These are phyloP conservation scores for Ganoderma resinaceum DNA, from an alignment of 1,284 basidiomycete genomes.

Conservation along the genomic window DNA sequence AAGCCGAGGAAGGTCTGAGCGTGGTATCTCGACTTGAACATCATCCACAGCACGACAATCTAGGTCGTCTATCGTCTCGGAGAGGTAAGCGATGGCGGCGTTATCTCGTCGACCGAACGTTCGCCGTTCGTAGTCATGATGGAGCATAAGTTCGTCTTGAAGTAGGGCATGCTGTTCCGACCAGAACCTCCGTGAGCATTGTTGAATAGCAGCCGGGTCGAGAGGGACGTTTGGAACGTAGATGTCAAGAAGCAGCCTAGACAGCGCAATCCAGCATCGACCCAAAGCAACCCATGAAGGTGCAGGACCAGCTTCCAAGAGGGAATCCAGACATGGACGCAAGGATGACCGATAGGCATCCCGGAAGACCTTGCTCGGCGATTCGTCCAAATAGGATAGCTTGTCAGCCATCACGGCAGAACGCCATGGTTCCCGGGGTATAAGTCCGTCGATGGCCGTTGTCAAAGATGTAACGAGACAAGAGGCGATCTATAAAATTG, in stretches of 20 bases:
- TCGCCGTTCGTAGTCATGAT: constrained; percentile 63
- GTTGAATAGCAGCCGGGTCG: constrained; percentile 83
- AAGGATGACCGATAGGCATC: constrained; percentile 23
- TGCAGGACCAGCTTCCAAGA: constrained; percentile 1
- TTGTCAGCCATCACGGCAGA: neutral
- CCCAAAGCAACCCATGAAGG: constrained; percentile 47
- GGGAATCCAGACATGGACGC: constrained; percentile 14
- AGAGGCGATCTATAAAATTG: constrained; percentile 42
- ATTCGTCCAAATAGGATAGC: constrained; percentile 20
- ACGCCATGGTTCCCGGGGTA: neutral
- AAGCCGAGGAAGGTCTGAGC: constrained; percentile 65
- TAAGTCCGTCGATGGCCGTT: constrained; percentile 18
- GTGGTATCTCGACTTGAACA: constrained; percentile 32
- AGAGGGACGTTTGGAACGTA: constrained; percentile 88
- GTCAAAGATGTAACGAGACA: constrained; percentile 43
- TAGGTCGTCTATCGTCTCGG: constrained; percentile 45
- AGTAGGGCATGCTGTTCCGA: constrained; percentile 56
- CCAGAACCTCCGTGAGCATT: constrained; percentile 59
- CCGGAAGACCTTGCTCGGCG: constrained; percentile 19
- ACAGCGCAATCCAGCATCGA: constrained; percentile 71
- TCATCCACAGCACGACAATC: constrained; percentile 21
- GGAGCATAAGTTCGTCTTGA: constrained; percentile 61
- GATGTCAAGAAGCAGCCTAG: constrained; percentile 68
- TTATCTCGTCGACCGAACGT: constrained; percentile 70
- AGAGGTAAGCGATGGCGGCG: constrained; percentile 53